Conservation (phyloP, 805 yeast genomes). For the Trichomonascus vanleenenianus region DNA sequence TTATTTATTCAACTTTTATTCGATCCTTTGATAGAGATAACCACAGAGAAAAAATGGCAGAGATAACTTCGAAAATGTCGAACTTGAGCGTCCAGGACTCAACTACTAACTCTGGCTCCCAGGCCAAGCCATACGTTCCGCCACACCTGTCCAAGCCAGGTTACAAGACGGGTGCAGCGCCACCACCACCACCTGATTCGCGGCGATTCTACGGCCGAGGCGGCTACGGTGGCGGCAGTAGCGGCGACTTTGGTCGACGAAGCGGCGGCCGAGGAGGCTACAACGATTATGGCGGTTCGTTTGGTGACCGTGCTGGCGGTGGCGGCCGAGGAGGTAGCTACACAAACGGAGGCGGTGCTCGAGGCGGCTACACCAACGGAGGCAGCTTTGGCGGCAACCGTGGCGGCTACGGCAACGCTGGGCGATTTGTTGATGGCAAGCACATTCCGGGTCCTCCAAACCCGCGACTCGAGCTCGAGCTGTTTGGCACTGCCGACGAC, state of each 20-base stretch:
- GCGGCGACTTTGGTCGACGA: slow-evolving; percentile 12
- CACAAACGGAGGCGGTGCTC: slow-evolving; percentile 19
- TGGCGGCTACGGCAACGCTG: slow-evolving; percentile 34
- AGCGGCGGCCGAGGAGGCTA: slow-evolving; percentile 9
- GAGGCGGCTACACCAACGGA: slow-evolving; percentile 24
- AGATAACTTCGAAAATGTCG: slow-evolving; percentile 49
- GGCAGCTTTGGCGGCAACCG: slow-evolving; percentile 27
- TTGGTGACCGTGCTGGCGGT: slow-evolving; percentile 16
- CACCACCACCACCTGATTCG: not conserved
- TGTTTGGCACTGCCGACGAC: slow-evolving; percentile 77
- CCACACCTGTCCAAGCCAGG: slow-evolving; percentile 36
- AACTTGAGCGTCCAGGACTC: slow-evolving; percentile 42
- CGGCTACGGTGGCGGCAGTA: slow-evolving; percentile 11
- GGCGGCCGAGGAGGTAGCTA: slow-evolving; percentile 19
- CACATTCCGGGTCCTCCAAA: slow-evolving; percentile 77
- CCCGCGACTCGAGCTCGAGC: slow-evolving; percentile 62
- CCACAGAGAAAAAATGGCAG: slow-evolving; percentile 40
- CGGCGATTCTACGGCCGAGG: slow-evolving; percentile 2
- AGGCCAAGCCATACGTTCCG: slow-evolving; percentile 41
- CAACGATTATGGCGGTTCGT: slow-evolving; percentile 7
- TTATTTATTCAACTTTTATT: not conserved
- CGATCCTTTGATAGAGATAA: not conserved
- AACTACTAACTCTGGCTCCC: slow-evolving; percentile 9
- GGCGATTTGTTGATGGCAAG: slow-evolving; percentile 79
- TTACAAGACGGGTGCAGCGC: slow-evolving; percentile 1